These are phyloP conservation scores for Sphaerulina musiva DNA, from an alignment of 2,329 filamentous ascomycete genomes.

Conservation along the genomic window DNA sequence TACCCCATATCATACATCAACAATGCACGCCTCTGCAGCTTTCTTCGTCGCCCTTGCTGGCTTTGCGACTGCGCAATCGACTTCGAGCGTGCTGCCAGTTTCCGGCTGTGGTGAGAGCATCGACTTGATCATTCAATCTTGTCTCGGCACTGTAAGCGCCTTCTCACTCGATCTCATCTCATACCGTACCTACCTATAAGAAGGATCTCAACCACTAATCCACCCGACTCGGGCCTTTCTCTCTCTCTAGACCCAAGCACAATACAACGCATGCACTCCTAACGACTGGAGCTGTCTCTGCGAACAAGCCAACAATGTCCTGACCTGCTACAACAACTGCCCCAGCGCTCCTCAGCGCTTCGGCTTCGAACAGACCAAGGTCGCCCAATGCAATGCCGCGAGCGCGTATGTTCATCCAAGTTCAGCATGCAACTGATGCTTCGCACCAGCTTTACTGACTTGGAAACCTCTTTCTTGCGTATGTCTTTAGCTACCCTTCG, in stretches of 20 bases:
- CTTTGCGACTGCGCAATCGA: constrained; percentile 37
- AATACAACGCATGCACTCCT: constrained; percentile 39
- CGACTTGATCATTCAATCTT: constrained; percentile 34
- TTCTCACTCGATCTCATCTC: background rate
- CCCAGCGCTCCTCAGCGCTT: constrained; percentile 40
- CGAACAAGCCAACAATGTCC: constrained; percentile 42
- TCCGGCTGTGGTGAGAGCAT: constrained; percentile 32
- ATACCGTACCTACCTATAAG: background rate
- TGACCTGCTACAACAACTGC: constrained; percentile 58
- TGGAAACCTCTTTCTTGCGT: background rate
- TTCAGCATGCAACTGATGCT: no score
- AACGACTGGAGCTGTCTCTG: constrained; percentile 55
- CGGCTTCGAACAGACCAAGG: constrained; percentile 31
- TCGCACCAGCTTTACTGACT: background rate
- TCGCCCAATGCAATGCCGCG: constrained; percentile 34
- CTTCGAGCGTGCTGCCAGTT: constrained; percentile 31
- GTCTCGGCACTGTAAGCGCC: background rate
- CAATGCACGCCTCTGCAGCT: constrained; percentile 18
- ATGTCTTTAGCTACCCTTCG: constrained; percentile 23
- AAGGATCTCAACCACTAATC: constrained; percentile 31
- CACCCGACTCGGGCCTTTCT: constrained; percentile 38
- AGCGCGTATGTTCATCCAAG: constrained; percentile 23
- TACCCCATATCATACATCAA: background rate
- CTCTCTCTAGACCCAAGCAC: constrained; percentile 39
- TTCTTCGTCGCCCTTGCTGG: constrained; percentile 34